These are phyloP conservation scores for Starmerella tilneyi DNA, from an alignment of 805 yeast species.

Conservation along the genomic window DNA sequence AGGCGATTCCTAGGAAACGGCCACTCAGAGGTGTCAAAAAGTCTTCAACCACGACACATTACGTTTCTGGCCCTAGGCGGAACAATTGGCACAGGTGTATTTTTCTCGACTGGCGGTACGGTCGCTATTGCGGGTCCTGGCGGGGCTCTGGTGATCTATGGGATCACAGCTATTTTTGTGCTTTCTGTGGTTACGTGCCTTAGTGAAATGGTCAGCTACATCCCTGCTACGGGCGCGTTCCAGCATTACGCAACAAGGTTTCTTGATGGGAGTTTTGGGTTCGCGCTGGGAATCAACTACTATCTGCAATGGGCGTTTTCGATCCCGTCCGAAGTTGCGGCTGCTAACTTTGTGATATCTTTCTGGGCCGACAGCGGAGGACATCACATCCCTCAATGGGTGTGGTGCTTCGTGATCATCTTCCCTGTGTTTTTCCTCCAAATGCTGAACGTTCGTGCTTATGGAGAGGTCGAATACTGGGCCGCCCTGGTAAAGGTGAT, in stretches of 20 bases:
- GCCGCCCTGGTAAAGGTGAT: conserved; percentile 54
- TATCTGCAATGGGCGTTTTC: conserved; percentile 41
- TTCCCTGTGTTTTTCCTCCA: conserved; percentile 42
- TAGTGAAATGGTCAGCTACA: conserved; percentile 44
- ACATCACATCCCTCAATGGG: conserved; percentile 37
- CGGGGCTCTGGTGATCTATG: conserved; percentile 31
- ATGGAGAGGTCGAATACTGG: conserved; percentile 60
- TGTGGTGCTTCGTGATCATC: conserved; percentile 39
- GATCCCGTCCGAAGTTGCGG: conserved; percentile 39
- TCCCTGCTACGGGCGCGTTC: conserved; percentile 58
- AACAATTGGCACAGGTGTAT: conserved; percentile 66
- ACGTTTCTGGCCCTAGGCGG: conserved; percentile 70
- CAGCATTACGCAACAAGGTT: conserved; percentile 52
- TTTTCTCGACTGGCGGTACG: conserved; percentile 34
- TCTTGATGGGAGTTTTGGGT: conserved; percentile 50
- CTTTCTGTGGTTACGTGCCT: conserved; percentile 51
- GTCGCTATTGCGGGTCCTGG: conserved; percentile 28
- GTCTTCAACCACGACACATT: conserved; percentile 47
- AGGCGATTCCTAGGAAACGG: conserved; percentile 14
- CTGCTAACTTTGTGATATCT: conserved; percentile 35
- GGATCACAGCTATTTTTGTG: conserved; percentile 42
- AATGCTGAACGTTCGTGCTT: conserved; percentile 40
- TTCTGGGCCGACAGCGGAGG: conserved; percentile 36
- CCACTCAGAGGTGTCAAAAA: conserved; percentile 16
- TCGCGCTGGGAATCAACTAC: conserved; percentile 45